Evolutionary conservation across 176 grass and related monocot species (phyloP).

Genomic region (bread wheat (Triticum aestivum)): IWGSC_CS_RefSeq_v2.1 NC_057798.1:56463507-56464006

Average conservation of each 20-base stretch:
- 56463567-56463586: too few relatives aligned
- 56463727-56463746: slow-evolving; percentile 38
- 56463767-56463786: background rate
- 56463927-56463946: background rate
- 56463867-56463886: background rate
- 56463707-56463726: slow-evolving; percentile 42
- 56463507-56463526: too few relatives aligned
- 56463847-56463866: background rate
- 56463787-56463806: background rate
- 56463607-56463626: too few relatives aligned
- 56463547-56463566: too few relatives aligned
- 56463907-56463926: background rate
- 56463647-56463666: background rate
- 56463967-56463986: background rate
- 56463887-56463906: background rate
- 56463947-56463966: background rate
- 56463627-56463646: background rate
- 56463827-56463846: background rate
- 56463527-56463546: too few relatives aligned
- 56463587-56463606: too few relatives aligned
- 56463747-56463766: slow-evolving; percentile 14
- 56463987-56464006: background rate
- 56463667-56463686: slow-evolving; percentile 25
- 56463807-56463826: background rate
- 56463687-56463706: slow-evolving; percentile 5